Conservation (phyloP, 306 rosid genomes). For the Albizia julibrissin region DNA sequence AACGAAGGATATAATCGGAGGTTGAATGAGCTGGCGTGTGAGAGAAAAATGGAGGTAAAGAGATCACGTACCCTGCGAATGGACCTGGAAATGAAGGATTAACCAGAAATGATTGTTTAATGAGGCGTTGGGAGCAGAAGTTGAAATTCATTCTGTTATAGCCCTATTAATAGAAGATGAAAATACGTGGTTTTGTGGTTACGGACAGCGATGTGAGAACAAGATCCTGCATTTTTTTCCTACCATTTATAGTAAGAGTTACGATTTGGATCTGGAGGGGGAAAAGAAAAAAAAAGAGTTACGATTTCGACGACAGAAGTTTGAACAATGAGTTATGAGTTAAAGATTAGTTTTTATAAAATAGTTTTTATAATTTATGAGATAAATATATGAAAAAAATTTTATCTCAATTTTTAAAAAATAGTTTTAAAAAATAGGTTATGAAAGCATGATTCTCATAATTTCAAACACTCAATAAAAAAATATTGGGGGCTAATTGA, state of each 20-base stretch:
- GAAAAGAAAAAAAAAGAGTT: neutral
- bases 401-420: too few relatives aligned
- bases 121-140: conserved; percentile 35
- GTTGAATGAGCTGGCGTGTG: neutral
- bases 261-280: conserved; percentile 23
- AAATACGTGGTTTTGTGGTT: conserved; percentile 19
- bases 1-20: neutral
- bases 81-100: conserved; percentile 17
- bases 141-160: conserved; percentile 21
- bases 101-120: conserved; percentile 39
- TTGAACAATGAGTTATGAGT: too few relatives aligned
- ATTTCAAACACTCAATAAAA: neutral
- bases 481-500: conserved; percentile 7
- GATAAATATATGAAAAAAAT: too few relatives aligned
- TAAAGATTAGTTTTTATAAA: too few relatives aligned
- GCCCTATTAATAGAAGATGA: conserved; percentile 39
- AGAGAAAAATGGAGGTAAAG: conserved; percentile 20
- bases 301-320: neutral
- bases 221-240: conserved; percentile 6
- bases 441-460: too few relatives aligned
- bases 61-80: neutral
- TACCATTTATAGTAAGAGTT: conserved; percentile 42
- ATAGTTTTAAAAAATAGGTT: too few relatives aligned
- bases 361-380: too few relatives aligned
- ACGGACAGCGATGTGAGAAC: conserved; percentile 22